These are phyloP conservation scores for Smittium mucronatum DNA, from an alignment of 371 early-diverging fungal genomes.

Conservation along the genomic window DNA sequence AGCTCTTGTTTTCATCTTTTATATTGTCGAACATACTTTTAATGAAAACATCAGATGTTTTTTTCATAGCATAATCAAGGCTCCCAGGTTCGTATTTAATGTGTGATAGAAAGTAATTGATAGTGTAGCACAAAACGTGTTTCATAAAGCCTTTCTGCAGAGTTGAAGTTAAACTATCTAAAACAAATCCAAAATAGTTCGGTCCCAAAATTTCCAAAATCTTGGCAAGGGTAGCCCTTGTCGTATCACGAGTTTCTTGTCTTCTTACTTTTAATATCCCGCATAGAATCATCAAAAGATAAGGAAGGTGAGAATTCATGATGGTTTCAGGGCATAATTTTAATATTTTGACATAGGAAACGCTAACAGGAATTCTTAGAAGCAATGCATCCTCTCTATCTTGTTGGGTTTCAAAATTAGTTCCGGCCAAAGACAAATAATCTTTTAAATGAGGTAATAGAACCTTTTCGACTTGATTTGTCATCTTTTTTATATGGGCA, in stretches of 20 bases:
- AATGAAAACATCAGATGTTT: slow-evolving; percentile 53
- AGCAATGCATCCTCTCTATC: slow-evolving; percentile 55
- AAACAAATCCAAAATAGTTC: slow-evolving; percentile 65
- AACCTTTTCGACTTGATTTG: slow-evolving; percentile 21
- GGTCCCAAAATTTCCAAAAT: slow-evolving; percentile 74
- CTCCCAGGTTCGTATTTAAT: slow-evolving; percentile 50
- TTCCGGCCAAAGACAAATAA: slow-evolving; percentile 61
- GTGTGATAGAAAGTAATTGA: slow-evolving; percentile 61
- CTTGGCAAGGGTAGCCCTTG: slow-evolving; percentile 73
- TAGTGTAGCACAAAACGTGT: slow-evolving; percentile 84
- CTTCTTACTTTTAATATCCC: slow-evolving; percentile 68
- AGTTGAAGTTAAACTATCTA: slow-evolving; percentile 67
- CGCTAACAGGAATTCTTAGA: slow-evolving; percentile 73
- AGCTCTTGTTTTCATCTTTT: slow-evolving; percentile 19
- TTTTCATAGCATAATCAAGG: slow-evolving; percentile 62
- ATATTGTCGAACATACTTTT: slow-evolving; percentile 84
- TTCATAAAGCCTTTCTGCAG: slow-evolving; percentile 75
- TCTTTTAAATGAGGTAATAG: slow-evolving; percentile 24
- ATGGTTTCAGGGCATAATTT: slow-evolving; percentile 60
- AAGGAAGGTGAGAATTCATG: slow-evolving; percentile 64
- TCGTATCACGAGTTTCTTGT: slow-evolving; percentile 71
- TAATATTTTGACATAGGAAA: slow-evolving; percentile 72
- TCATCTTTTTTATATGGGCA: slow-evolving; percentile 19
- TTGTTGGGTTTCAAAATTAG: slow-evolving; percentile 53
- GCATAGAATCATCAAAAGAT: slow-evolving; percentile 69